Percentiles rank a stretch among this genome's conserved stretches.
phyloP scores from a whole-genome alignment of 2,329 filamentous ascomycete species.

The Claviceps sp. region DNA sequence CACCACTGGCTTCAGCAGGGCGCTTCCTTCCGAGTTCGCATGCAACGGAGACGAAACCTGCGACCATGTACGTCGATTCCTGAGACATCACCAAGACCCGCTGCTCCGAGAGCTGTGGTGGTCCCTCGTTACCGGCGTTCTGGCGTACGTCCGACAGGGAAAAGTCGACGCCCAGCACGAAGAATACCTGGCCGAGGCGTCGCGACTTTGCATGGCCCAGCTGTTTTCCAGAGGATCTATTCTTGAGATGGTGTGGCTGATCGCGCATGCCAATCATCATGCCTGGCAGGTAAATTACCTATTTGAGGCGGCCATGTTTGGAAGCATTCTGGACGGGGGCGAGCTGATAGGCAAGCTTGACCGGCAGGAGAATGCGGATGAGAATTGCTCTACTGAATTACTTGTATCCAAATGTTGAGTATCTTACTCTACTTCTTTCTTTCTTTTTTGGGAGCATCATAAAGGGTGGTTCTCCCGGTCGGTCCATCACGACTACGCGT shows the following conservation, averaged over 20 bases:
- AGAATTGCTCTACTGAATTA: neutral
- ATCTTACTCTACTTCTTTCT: neutral
- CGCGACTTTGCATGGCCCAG: slow-evolving; percentile 10
- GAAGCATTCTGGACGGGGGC: slow-evolving; percentile 18
- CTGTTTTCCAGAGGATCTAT: slow-evolving; percentile 11
- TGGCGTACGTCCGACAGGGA: slow-evolving; percentile 9
- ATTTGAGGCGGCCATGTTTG: slow-evolving; percentile 21
- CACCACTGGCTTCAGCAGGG: slow-evolving; percentile 15
- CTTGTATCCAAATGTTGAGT: neutral
- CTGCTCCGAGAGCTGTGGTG: slow-evolving; percentile 9
- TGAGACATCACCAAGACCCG: slow-evolving; percentile 1
- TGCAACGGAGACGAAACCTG: slow-evolving; percentile 12
- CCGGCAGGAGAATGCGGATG: slow-evolving; percentile 1
- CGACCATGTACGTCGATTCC: slow-evolving; percentile 8
- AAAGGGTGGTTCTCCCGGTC: neutral
- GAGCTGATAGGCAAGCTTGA: slow-evolving; percentile 17
- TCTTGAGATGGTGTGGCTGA: slow-evolving; percentile 10
- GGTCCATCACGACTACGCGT: too few species aligned
- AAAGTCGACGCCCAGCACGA: slow-evolving; percentile 8
- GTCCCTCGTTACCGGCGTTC: slow-evolving; percentile 7
- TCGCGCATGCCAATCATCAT: slow-evolving; percentile 11
- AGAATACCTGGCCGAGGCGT: slow-evolving; percentile 6
- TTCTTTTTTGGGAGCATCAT: too few species aligned
- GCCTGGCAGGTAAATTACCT: slow-evolving; percentile 19
- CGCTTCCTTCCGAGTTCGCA: slow-evolving; percentile 5